Conservation (phyloP, 73 alveolate genomes). For the Paramecium sexaurelia region DNA sequence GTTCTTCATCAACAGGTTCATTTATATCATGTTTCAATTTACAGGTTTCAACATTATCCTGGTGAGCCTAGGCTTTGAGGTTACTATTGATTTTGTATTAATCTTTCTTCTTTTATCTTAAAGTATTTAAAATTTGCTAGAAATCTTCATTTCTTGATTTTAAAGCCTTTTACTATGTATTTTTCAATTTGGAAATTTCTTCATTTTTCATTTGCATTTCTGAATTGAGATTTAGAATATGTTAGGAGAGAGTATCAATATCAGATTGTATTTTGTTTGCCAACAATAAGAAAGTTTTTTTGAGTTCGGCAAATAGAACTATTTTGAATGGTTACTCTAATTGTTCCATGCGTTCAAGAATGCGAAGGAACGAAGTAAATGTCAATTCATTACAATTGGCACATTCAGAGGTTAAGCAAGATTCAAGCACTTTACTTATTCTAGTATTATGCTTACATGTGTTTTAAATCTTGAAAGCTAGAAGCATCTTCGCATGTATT, state of each 20-base stretch:
- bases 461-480: neutral
- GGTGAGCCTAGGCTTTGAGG: neutral
- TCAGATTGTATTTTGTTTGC: constrained; percentile 35
- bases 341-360: constrained; percentile 48
- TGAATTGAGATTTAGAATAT: neutral
- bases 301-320: constrained; percentile 25
- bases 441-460: constrained; percentile 27
- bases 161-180: neutral
- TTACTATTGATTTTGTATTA: neutral
- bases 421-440: constrained; percentile 29
- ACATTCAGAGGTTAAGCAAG: neutral
- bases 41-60: constrained; percentile 41
- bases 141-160: neutral
- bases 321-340: constrained; percentile 35
- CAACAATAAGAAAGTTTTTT: constrained; percentile 33
- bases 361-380: neutral
- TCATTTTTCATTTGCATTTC: neutral
- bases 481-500: constrained; percentile 49
- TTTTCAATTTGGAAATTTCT: neutral
- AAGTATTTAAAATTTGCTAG: neutral
- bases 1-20: constrained; percentile 12
- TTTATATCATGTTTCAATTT: constrained; percentile 24
- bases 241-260: neutral
- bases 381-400: neutral
- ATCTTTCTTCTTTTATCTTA: neutral